Evolutionary conservation across 1,284 basidiomycete genomes (phyloP), one percentile per base, ranked within the genome.

Genomic region (Sphaerobolus stellatus): DNA sequence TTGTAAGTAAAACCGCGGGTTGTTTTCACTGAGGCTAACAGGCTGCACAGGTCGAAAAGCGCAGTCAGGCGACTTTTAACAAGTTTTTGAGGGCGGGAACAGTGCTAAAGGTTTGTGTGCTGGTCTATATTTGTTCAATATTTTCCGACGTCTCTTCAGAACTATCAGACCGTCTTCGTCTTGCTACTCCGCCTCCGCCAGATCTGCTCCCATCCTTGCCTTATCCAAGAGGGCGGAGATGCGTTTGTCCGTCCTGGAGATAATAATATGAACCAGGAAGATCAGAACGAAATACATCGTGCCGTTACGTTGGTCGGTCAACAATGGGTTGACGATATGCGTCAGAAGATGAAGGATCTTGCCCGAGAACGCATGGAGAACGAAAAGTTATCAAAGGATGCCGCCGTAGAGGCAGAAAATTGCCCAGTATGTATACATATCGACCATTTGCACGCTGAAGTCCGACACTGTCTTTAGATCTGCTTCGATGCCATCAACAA

Each of bases 61-160:
- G 67, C n/a, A 75, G 76, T 31, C 84, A 85, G 58, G 75, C 71
- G 0, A 80, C 66, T 29, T 85, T 86, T 69, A 86, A 84, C 59
- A 70, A 75, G 18, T 86, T 75, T 68, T 68, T 84, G 18, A 67
- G 71, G 5, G 78, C 74, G 14, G 82, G 81, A 4, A 83, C 81
- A 1, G 81, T 83, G 8, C 63, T 84, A 44, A 83, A 80, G 80
- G 52, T 80, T 52, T 54, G 62, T 59, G 31, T 38, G 52, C 27
- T 36, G 6, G 28, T 51, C 11, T 8, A 5, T 36, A 36, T 31
- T 22, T 24, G 40, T 31, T 48, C 6, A 48, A 7, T 9, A 20
- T 29, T 53, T 20, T 24, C 29, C n/a, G n/a, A 34, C 33, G 14
- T 27, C 13, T 36, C 40, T 59, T 24, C 63, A 79, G 66, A 82